Evolutionary conservation across 352 stramenopile species (phyloP), one percentile per base, ranked within the genome.

Genomic region (Phytopythium mirpurense): DNA sequence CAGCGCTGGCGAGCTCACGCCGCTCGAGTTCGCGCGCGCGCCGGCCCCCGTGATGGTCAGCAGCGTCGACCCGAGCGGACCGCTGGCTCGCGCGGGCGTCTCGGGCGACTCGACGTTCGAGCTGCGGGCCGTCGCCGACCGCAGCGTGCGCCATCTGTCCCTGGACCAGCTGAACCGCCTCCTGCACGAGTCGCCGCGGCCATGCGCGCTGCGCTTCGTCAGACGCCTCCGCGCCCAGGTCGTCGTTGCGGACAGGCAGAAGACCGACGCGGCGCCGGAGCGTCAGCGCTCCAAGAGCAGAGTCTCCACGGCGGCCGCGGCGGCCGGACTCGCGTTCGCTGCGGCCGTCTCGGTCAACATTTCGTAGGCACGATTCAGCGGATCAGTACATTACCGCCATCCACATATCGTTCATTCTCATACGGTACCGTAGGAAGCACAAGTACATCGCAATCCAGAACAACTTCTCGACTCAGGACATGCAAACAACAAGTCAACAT

Each of bases 161-260:
- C 74, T 92, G 67, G 67, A 82, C 36, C 70, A 90, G 65, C 70
- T 92, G 40, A 64, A 87, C 43, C 62, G 69, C 24, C 60, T 83
- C 26, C 77, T 92, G 29, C 68, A 74, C 27, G 57, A 71, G 29
- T 56, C 69, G 18, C 54, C 69, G 55, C 88, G 88, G 59, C 82
- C 82, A 3, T 83, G 75, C 27, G 53, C 57, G 11, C 65, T 92
- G 58, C 74, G 63, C 10, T 92, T 92, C 57, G 70, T 78, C 12
- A 76, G 86, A 57, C 64, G 60, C 9, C 14, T 7, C 18, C 16
- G 0, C 27, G 45, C n/a, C 31, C 45, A 29, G 26, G 27, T 38
- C 15, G 35, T 3, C 35, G 15, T 9, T 12, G 11, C 38, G 2
- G 6, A 19, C 0, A 26, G 40, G 23, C 21, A 11, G 10, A 31